These are phyloP conservation scores for Cronartium quercuum DNA, from an alignment of 1,284 basidiomycete genomes.

Conservation along the genomic window DNA sequence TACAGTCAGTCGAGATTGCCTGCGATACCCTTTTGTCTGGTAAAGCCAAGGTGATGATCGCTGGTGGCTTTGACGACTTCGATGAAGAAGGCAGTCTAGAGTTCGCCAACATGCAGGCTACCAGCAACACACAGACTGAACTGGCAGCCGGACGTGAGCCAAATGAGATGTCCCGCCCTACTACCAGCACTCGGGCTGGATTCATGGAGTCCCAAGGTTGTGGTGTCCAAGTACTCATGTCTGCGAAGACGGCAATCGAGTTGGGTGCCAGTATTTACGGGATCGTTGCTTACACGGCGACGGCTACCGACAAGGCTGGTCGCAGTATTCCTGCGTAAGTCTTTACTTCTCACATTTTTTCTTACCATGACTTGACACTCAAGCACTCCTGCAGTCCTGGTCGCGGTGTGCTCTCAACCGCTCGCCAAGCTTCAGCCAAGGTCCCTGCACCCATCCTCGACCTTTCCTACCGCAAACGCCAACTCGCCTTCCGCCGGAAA, in stretches of 20 bases:
- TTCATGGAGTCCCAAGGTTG: conserved; percentile 90
- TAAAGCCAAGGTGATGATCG: conserved; percentile 98
- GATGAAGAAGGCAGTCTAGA: conserved; percentile 61
- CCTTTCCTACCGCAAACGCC: conserved; percentile 77
- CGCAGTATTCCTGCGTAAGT: conserved; percentile 50
- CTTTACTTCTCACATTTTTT: conserved; percentile 18
- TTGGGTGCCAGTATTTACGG: conserved; percentile 89
- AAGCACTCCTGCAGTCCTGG: conserved; percentile 61
- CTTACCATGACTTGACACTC: conserved; percentile 7
- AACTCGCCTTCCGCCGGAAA: conserved; percentile 82
- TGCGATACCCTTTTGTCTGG: conserved; percentile 86
- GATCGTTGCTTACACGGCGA: conserved; percentile 90
- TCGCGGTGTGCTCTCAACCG: conserved; percentile 76
- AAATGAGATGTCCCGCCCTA: conserved; percentile 94
- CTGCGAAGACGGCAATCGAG: conserved; percentile 86
- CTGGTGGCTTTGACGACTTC: conserved; percentile 96
- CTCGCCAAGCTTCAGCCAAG: conserved; percentile 65
- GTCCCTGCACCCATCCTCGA: conserved; percentile 65
- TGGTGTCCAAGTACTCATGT: conserved; percentile 96
- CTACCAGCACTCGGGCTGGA: conserved; percentile 88
- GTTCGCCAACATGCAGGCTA: conserved; percentile 96
- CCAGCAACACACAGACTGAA: conserved; percentile 91
- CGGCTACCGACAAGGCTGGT: conserved; percentile 59
- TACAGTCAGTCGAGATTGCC: conserved; percentile 97
- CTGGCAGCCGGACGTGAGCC: conserved; percentile 98